Evolutionary conservation across 805 yeast species (phyloP).

Genomic region (Saccharomycopsis oosterbeekiorum): DNA sequence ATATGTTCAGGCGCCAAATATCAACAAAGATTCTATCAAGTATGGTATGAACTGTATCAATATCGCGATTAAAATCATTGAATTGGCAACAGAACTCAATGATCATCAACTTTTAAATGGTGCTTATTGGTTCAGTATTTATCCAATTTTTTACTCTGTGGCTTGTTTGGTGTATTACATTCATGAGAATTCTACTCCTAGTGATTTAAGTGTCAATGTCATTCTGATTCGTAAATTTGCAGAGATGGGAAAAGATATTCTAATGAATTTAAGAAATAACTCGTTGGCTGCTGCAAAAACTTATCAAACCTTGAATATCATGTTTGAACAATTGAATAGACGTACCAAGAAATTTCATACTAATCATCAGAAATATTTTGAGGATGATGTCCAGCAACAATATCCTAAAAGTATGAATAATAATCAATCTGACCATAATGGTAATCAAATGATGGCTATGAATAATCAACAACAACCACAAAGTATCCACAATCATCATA

Average conservation of each 20-base stretch:
- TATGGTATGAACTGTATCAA: slow-evolving; percentile 78
- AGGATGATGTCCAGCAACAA: slow-evolving; percentile 5
- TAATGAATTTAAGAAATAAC: slow-evolving; percentile 60
- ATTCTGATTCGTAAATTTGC: slow-evolving; percentile 55
- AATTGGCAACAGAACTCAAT: slow-evolving; percentile 72
- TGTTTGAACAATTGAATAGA: slow-evolving; percentile 69
- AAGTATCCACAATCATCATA: not conserved
- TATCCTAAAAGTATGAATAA: not conserved
- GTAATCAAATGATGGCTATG: not conserved
- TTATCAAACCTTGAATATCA: slow-evolving; percentile 65
- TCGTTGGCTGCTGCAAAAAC: slow-evolving; percentile 75
- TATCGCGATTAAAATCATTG: slow-evolving; percentile 74
- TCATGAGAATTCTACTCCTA: slow-evolving; percentile 35
- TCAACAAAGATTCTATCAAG: slow-evolving; percentile 53
- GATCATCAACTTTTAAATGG: slow-evolving; percentile 63
- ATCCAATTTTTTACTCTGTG: slow-evolving; percentile 80
- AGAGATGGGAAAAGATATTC: slow-evolving; percentile 67
- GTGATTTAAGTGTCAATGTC: slow-evolving; percentile 21
- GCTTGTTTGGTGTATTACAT: slow-evolving; percentile 78
- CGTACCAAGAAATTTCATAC: slow-evolving; percentile 45
- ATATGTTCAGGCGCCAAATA: slow-evolving; percentile 25
- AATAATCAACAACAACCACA: not conserved
- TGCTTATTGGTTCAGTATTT: slow-evolving; percentile 86
- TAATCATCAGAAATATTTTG: slow-evolving; percentile 14
- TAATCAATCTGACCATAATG: not conserved